Evolutionary conservation across 495 filamentous ascomycete species (phyloP), one percentile per base, ranked within the genome.

Genomic region (Aspergillus leporis): DNA sequence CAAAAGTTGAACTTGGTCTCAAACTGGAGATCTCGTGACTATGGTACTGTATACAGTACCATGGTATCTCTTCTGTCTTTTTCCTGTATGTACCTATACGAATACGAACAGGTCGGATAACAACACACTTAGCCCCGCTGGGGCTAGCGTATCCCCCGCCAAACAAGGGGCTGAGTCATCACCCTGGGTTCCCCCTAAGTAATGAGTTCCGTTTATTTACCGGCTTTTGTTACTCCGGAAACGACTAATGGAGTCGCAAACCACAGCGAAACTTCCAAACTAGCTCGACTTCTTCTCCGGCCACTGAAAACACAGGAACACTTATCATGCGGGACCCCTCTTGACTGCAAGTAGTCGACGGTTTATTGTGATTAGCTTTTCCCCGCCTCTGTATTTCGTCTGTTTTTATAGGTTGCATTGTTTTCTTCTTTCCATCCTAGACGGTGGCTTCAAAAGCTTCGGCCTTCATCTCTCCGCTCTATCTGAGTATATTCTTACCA

Each of bases 161-260:
- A 31, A 32, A 12, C 19, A 14, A 13, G 36, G 4, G 32, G 65
- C 40, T 51, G 66, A 68, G 70, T 71, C 71, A 67, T 67, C 71
- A 58, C n/a, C 18, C 4, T 10, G 5, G 21, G 6, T 22, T 5
- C 1, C 13, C 7, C 7, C n/a, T n/a, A n/a, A n/a, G n/a, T 6
- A 23, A 47, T 22, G 19, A 9, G 19, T 10, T 47, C 21, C 50
- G 59, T 68, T 74, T 78, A 69, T 78, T 78, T 76, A 78, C 67
- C 57, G 59, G 58, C 59, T 55, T 64, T 58, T 52, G 74, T 78
- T 72, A 60, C 73, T 78, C 56, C 65, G 71, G 72, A 72, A 76
- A 78, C 73, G 14, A 21, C 41, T 5, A 4, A 19, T 22, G n/a
- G n/a, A 45, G n/a, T 19, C 21, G 19, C 19, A 47, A 47, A 23